Evolutionary conservation across 345 rosid genomes (phyloP).

Genomic region (Salix exigua): DNA sequence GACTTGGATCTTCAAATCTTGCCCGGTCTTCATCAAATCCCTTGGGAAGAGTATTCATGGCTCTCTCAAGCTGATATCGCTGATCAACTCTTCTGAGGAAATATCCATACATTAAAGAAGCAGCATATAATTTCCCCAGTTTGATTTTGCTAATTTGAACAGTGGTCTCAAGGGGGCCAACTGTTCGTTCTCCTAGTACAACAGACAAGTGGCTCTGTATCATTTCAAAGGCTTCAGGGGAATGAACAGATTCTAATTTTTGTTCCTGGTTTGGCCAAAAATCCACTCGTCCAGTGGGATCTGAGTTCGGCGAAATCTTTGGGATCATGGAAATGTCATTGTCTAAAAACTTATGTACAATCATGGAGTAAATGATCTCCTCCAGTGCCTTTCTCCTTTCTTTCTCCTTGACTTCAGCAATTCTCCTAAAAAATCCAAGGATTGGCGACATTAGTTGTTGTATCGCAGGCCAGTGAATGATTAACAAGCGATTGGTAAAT

Average conservation of each 20-base stretch:
- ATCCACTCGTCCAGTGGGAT: constrained; percentile 75
- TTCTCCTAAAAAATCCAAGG: constrained; percentile 51
- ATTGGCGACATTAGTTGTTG: background rate
- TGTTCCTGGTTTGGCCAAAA: constrained; percentile 93
- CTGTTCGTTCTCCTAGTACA: constrained; percentile 65
- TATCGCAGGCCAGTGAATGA: background rate
- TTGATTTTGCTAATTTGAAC: constrained; percentile 82
- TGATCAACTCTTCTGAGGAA: constrained; percentile 88
- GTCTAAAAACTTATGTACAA: constrained; percentile 69
- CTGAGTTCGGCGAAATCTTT: constrained; percentile 55
- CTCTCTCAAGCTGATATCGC: constrained; percentile 81
- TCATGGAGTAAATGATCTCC: constrained; percentile 81
- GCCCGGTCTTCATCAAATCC: constrained; percentile 39
- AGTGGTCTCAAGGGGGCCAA: constrained; percentile 66
- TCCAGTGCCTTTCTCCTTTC: constrained; percentile 60
- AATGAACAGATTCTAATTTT: constrained; percentile 79
- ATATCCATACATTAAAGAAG: constrained; percentile 87
- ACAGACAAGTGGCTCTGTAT: constrained; percentile 78
- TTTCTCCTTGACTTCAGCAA: constrained; percentile 79
- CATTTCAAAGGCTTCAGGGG: constrained; percentile 91
- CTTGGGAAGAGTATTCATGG: constrained; percentile 76
- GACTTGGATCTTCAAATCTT: constrained; percentile 41
- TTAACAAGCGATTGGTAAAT: background rate
- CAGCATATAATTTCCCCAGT: constrained; percentile 87
- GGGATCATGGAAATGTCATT: constrained; percentile 73